phyloP scores from a whole-genome alignment of 1,284 basidiomycete species.

The Austropuccinia psidii region DNA sequence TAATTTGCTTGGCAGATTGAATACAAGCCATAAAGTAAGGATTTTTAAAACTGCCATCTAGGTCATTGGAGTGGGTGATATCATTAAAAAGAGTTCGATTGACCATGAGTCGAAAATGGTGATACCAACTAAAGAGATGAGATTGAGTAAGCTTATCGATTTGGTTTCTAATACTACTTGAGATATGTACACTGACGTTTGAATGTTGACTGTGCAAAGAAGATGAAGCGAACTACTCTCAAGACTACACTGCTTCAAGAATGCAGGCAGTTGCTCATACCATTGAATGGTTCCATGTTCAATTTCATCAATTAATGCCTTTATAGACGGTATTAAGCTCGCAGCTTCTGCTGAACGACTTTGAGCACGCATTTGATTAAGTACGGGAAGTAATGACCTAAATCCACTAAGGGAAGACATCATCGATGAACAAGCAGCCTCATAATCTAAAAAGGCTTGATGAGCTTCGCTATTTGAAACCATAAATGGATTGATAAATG shows the following conservation, averaged over 20 bases:
- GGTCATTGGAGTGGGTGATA: background rate
- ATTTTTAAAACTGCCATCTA: background rate
- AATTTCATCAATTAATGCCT: background rate
- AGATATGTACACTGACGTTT: background rate
- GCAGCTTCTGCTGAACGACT: background rate
- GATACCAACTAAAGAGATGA: background rate
- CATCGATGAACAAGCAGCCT: background rate
- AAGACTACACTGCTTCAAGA: background rate
- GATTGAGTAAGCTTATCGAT: background rate
- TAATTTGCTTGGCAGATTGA: background rate
- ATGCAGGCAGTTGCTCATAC: background rate
- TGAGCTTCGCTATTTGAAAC: background rate
- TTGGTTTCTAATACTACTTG: background rate
- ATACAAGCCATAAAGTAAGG: background rate
- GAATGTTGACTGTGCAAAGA: background rate
- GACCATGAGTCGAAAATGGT: background rate
- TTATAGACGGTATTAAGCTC: background rate
- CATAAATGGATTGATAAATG: constrained; percentile 2
- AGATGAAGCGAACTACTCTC: background rate
- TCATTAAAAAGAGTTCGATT: constrained; percentile 1
- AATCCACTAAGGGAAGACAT: background rate
- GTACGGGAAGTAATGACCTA: background rate
- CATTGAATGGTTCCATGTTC: background rate
- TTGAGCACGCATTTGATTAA: background rate
- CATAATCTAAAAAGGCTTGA: background rate